Conservation (phyloP, 305 asterid genomes). For the Rubia occidens region DNA sequence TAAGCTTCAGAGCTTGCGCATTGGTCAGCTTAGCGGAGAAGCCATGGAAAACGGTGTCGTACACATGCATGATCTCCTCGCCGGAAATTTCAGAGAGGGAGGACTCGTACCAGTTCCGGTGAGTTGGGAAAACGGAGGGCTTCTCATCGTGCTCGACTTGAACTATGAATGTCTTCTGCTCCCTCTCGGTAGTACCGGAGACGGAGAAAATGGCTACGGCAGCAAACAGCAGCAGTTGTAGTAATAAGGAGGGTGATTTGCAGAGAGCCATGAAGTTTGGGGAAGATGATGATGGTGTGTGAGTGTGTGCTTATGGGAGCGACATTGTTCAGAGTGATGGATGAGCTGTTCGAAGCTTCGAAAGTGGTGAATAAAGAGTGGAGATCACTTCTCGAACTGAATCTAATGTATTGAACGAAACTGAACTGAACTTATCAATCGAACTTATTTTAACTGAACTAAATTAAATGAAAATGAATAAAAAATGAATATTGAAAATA, state of each 20-base stretch:
- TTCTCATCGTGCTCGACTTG: slow-evolving; percentile 56
- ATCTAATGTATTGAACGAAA: no score
- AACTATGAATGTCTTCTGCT: slow-evolving; percentile 42
- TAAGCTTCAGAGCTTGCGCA: slow-evolving; percentile 35
- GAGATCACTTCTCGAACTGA: background rate
- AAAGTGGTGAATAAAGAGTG: background rate
- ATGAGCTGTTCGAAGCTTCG: slow-evolving; percentile 1
- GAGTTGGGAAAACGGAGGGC: slow-evolving; percentile 65
- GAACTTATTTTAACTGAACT: no score
- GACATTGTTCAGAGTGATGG: background rate
- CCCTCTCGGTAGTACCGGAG: slow-evolving; percentile 25
- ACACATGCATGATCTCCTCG: slow-evolving; percentile 29
- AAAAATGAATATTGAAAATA: no score
- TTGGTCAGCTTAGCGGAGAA: slow-evolving; percentile 55
- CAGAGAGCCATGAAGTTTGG: background rate
- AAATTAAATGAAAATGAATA: no score
- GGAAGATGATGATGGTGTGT: background rate
- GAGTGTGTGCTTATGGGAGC: background rate
- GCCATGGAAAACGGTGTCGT: slow-evolving; percentile 61
- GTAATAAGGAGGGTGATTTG: no score
- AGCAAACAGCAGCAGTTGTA: background rate
- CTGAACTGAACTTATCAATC: no score
- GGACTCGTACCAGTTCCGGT: slow-evolving; percentile 61
- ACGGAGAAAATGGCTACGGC: slow-evolving; percentile 8
- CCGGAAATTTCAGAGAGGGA: slow-evolving; percentile 36